Evolutionary conservation across 306 rosid species (phyloP).

Genomic region (Citrullus mucosospermus): DNA sequence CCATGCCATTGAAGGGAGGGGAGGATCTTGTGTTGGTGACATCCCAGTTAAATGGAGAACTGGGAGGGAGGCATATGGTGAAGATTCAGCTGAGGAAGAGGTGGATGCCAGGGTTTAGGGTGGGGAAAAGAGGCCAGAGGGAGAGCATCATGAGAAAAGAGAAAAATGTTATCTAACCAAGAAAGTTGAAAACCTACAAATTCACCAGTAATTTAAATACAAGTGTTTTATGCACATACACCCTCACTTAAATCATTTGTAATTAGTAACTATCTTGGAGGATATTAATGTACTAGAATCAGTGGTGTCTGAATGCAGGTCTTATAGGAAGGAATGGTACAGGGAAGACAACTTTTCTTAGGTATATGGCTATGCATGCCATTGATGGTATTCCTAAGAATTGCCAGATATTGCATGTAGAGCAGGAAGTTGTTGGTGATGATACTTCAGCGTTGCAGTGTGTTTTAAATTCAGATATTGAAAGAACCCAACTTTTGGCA

Average conservation of each 20-base stretch:
- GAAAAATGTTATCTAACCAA: background rate
- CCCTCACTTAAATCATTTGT: background rate
- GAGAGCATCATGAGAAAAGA: background rate
- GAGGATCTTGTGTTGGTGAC: background rate
- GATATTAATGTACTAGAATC: background rate
- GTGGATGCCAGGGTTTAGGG: background rate
- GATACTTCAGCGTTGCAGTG: constrained; percentile 82
- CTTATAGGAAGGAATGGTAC: constrained; percentile 98
- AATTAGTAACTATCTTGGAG: background rate
- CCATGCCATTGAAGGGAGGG: background rate
- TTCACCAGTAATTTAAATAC: background rate
- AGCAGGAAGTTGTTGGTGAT: constrained; percentile 92
- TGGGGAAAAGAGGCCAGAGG: background rate
- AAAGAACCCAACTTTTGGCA: constrained; percentile 64
- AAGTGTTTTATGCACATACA: background rate
- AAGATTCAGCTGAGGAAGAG: background rate
- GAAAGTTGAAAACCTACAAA: background rate
- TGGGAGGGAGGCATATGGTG: background rate
- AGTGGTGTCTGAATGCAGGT: constrained; percentile 27
- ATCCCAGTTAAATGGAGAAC: background rate
- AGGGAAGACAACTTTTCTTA: constrained; percentile 91
- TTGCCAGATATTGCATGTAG: constrained; percentile 95
- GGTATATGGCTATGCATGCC: constrained; percentile 98
- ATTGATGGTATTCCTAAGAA: constrained; percentile 85
- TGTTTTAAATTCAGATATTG: constrained; percentile 82